Evolutionary conservation across 2,329 filamentous ascomycete genomes (phyloP).

Genomic region (Penicillium crustosum): DNA sequence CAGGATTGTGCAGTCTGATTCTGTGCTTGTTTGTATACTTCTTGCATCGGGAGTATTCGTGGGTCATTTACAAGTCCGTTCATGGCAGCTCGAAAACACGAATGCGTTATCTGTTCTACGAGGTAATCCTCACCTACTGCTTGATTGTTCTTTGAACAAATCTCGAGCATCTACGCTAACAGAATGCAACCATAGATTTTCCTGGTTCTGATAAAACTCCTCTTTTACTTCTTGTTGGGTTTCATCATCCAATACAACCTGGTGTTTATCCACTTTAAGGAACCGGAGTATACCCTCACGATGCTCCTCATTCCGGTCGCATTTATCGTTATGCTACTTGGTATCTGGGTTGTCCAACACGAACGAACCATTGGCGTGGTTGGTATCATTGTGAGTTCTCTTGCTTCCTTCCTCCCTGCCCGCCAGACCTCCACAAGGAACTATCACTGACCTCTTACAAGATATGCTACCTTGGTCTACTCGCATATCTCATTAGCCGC

Average conservation of each 20-base stretch:
- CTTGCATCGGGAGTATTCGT: no score
- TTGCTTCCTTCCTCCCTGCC: not conserved
- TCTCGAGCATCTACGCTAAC: not conserved
- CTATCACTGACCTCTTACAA: not conserved
- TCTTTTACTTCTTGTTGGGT: not conserved
- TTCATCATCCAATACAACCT: not conserved
- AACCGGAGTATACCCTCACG: not conserved
- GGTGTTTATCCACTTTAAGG: not conserved
- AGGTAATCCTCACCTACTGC: not conserved
- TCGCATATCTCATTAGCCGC: conserved; percentile 1
- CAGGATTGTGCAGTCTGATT: no score
- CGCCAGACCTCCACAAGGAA: not conserved
- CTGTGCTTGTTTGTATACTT: no score
- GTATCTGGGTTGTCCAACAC: not conserved
- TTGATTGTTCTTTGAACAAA: not conserved
- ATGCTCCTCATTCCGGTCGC: not conserved
- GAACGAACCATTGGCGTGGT: no score
- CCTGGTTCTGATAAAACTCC: not conserved
- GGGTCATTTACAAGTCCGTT: no score
- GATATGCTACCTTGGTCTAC: not conserved
- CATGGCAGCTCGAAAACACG: no score
- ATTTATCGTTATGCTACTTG: not conserved
- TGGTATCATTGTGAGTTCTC: not conserved
- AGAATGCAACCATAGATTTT: not conserved
- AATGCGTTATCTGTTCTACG: no score